A percentile compares a stretch with the other conserved stretches of the same genome.
Conservation (phyloP, 371 early-diverging fungal species). For the Mycotypha africana region DNA sequence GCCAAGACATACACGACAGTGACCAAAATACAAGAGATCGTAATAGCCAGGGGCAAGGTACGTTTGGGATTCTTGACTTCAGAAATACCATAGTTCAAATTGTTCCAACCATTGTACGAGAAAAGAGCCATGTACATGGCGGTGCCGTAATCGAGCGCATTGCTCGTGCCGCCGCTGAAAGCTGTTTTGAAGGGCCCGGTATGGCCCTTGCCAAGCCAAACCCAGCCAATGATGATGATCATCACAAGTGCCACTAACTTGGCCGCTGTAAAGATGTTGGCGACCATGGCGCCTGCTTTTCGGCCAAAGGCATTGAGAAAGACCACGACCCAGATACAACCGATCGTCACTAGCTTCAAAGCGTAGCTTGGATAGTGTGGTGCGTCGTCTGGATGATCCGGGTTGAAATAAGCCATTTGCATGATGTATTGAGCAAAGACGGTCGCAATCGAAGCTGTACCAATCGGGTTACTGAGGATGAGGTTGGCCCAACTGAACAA, state of each 20-base stretch:
- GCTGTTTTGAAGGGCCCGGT: slow-evolving; percentile 25
- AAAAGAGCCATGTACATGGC: slow-evolving; percentile 60
- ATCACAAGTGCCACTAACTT: slow-evolving; percentile 32
- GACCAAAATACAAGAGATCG: slow-evolving; percentile 43
- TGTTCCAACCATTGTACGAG: slow-evolving; percentile 60
- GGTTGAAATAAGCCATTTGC: slow-evolving; percentile 31
- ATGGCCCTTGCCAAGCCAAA: slow-evolving; percentile 29
- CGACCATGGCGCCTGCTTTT: slow-evolving; percentile 23
- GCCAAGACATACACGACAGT: slow-evolving; percentile 49
- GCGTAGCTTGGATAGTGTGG: no score
- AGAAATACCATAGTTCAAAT: slow-evolving; percentile 57
- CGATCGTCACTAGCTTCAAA: slow-evolving; percentile 26
- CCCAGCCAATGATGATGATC: slow-evolving; percentile 37
- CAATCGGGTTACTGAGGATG: slow-evolving; percentile 27
- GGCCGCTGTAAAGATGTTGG: slow-evolving; percentile 22
- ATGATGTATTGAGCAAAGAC: slow-evolving; percentile 53
- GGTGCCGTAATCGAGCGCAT: slow-evolving; percentile 49
- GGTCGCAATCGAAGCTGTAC: slow-evolving; percentile 51
- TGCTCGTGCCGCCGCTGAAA: slow-evolving; percentile 31
- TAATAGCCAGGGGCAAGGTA: slow-evolving; percentile 50
- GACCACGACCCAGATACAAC: slow-evolving; percentile 29
- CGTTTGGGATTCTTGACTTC: slow-evolving; percentile 53
- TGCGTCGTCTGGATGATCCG: slow-evolving; percentile 18
- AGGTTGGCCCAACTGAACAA: slow-evolving; percentile 30
- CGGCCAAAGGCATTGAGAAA: slow-evolving; percentile 30